These are phyloP conservation scores for Colletotrichum horii DNA, from an alignment of 2,329 filamentous ascomycete genomes.

Conservation along the genomic window DNA sequence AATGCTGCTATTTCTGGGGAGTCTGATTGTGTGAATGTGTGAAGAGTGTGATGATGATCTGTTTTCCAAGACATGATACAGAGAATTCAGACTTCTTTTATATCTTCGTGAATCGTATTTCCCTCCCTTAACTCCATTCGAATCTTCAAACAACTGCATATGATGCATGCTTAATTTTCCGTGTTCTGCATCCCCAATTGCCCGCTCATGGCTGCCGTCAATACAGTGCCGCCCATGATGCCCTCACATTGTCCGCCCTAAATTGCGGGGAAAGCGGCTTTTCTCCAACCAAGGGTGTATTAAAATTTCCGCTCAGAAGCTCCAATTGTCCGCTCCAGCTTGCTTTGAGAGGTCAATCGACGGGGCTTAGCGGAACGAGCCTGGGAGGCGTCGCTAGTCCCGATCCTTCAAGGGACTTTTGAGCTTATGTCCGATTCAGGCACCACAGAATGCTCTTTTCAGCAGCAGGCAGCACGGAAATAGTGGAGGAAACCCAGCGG, in stretches of 20 bases:
- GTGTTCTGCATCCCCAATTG: background rate
- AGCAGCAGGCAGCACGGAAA: background rate
- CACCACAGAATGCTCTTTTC: too few relatives aligned
- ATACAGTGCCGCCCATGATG: background rate
- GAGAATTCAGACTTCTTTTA: background rate
- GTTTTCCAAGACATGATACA: background rate
- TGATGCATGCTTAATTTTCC: background rate
- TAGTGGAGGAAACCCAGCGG: background rate
- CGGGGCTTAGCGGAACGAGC: background rate
- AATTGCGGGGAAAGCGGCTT: background rate
- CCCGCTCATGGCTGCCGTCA: background rate
- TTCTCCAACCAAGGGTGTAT: background rate
- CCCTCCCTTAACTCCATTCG: background rate
- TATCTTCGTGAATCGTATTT: background rate
- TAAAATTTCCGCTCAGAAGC: background rate
- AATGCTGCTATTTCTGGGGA: background rate
- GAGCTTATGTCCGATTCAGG: background rate
- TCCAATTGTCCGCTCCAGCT: background rate
- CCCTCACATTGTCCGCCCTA: background rate
- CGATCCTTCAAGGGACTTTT: background rate
- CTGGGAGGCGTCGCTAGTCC: background rate
- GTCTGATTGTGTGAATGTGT: background rate
- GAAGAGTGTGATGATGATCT: background rate
- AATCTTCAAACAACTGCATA: background rate
- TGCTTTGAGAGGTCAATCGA: background rate